These are phyloP conservation scores for Diaporthe ampelina DNA, from an alignment of 2,329 filamentous ascomycete species.

Conservation along the genomic window DNA sequence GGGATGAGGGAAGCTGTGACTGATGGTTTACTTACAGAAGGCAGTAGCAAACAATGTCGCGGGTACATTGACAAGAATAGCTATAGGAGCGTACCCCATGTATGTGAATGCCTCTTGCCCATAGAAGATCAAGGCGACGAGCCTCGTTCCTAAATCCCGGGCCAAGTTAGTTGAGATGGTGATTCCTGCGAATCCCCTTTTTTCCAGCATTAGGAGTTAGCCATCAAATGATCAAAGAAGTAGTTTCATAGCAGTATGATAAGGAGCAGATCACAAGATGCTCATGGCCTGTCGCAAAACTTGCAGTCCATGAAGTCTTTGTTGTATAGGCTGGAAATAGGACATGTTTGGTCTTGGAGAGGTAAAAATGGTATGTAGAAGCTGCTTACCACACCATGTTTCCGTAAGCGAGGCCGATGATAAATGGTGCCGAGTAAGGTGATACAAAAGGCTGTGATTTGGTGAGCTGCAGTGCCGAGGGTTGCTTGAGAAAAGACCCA, in stretches of 20 bases:
- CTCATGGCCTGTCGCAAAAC: too few relatives aligned
- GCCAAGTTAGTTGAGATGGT: slow-evolving; percentile 71
- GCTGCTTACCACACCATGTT: slow-evolving; percentile 68
- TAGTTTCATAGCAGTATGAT: too few relatives aligned
- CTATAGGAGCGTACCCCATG: slow-evolving; percentile 63
- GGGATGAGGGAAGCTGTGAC: neutral
- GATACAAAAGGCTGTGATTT: slow-evolving; percentile 60
- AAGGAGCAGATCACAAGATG: too few relatives aligned
- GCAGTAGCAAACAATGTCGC: slow-evolving; percentile 68
- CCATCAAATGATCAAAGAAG: too few relatives aligned
- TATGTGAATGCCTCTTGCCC: slow-evolving; percentile 62
- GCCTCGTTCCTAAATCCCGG: slow-evolving; percentile 69
- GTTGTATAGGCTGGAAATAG: too few relatives aligned
- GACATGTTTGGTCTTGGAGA: too few relatives aligned
- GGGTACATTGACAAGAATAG: slow-evolving; percentile 68
- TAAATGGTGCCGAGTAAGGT: slow-evolving; percentile 62
- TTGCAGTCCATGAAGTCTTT: too few relatives aligned
- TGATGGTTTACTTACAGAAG: slow-evolving; percentile 55
- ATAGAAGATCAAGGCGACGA: slow-evolving; percentile 71
- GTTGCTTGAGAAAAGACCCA: neutral
- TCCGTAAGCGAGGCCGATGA: slow-evolving; percentile 69
- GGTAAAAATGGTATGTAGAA: too few relatives aligned
- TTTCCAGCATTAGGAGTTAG: too few relatives aligned
- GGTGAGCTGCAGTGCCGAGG: neutral
- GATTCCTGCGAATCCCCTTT: slow-evolving; percentile 68